These are phyloP conservation scores for Colletotrichum aenigma DNA, from an alignment of 2,329 filamentous ascomycete species.

Conservation along the genomic window DNA sequence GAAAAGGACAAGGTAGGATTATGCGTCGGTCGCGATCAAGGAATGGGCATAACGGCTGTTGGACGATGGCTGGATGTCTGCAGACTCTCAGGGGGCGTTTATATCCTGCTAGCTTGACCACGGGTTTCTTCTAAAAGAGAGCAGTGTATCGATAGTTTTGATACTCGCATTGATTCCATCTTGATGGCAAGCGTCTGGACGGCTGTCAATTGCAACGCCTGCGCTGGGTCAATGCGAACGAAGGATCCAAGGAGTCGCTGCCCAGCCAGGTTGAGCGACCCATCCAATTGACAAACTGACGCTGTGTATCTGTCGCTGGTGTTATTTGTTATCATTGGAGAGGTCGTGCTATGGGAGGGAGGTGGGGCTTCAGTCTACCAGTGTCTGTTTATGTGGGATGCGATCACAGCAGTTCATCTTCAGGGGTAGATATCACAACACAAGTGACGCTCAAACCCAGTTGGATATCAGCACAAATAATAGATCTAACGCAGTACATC, in stretches of 20 bases:
- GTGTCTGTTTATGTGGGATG: background rate
- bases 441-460: background rate
- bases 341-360: background rate
- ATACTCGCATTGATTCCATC: background rate
- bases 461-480: background rate
- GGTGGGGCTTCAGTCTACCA: background rate
- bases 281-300: background rate
- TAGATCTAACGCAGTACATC: background rate
- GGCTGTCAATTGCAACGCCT: background rate
- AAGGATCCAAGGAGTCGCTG: background rate
- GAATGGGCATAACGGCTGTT: background rate
- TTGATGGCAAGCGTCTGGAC: background rate
- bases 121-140: background rate
- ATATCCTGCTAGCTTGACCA: background rate
- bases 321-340: accelerated
- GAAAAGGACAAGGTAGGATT: background rate
- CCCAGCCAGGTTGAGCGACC: background rate
- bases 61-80: background rate
- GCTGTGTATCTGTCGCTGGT: background rate
- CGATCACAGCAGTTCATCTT: accelerated
- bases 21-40: background rate
- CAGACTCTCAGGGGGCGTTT: background rate
- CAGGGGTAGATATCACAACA: background rate
- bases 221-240: background rate
- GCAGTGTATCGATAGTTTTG: background rate